Conservation (phyloP, 2,329 filamentous ascomycete species). For the Thielaviopsis ethacetica region DNA sequence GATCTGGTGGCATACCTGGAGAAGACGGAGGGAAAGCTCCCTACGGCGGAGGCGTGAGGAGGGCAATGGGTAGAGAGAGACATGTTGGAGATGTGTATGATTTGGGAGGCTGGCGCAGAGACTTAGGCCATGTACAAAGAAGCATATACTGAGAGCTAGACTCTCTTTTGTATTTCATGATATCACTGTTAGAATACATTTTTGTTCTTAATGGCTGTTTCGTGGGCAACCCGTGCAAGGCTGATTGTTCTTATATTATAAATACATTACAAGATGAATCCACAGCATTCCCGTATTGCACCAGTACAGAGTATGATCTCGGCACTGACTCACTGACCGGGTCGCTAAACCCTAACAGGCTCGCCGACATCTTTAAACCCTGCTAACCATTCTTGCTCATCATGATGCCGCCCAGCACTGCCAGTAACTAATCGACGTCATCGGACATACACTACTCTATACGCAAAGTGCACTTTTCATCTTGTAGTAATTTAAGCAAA, state of each 20-base stretch:
- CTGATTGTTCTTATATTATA: too few relatives aligned
- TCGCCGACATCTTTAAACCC: background rate
- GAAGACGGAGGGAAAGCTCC: constrained; percentile 49
- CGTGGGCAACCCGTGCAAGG: too few relatives aligned
- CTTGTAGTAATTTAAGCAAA: background rate
- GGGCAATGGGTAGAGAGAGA: background rate
- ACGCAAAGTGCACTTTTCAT: too few relatives aligned
- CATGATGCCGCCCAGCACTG: background rate
- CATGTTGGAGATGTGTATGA: background rate
- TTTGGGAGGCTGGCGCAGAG: background rate
- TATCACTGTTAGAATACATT: background rate
- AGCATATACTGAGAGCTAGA: background rate
- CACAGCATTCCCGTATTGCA: too few relatives aligned
- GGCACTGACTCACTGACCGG: constrained; percentile 11
- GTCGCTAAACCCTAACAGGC: constrained; percentile 1
- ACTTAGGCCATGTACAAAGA: background rate
- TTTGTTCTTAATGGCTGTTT: too few relatives aligned
- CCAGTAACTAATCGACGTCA: background rate
- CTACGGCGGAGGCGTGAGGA: constrained; percentile 24
- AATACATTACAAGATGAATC: too few relatives aligned
- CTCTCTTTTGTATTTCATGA: background rate
- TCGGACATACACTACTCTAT: background rate
- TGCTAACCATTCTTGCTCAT: background rate
- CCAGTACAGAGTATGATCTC: too few relatives aligned
- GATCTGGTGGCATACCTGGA: constrained; percentile 70